Base-by-base conservation (phyloP, 352 stramenopile species). In the Phytophthora niederhauseri region DNA sequence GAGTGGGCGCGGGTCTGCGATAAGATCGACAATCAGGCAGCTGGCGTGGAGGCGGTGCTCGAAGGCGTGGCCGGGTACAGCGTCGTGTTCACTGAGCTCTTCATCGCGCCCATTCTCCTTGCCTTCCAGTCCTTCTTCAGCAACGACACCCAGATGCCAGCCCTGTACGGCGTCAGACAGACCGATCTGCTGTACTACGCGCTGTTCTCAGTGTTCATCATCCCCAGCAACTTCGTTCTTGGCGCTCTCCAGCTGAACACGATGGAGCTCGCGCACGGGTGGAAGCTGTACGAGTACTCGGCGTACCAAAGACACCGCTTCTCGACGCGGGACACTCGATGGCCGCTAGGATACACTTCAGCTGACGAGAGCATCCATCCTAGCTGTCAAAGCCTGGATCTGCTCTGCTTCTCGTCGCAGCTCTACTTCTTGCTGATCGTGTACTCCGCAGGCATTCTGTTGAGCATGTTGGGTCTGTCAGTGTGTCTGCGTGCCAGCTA, bases 241-340 rank as follows among this genome's bases (percentile, higher is more conserved):
- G 97, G 98, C 65, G 86, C 96, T 3, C 97, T 99, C 54, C 82
- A 99, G 65, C 85, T 99, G 3, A 98, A 98, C 73, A 97, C 93
- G 26, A 91, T 99, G 61, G 97, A 99, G 68, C 89, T 99, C 12
- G 84, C 97, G 8, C 94, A 99, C 62, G 97, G 97, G 7, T 99
- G 97, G 95, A 98, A 98, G 72, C 85, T 99, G 9, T 98, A 98
- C 80, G 97, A 99, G 78, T 99, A 99, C 77, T 82, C 99, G 6
- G 92, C 91, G 36, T 99, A 99, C 72, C 94, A 99, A 68, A 82
- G 95, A 60, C 98, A 99, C 72, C 87, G 97, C 30, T 99, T 99
- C 73, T 81, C 78, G 12, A 97, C 98, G 31, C 87, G 97, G 17
- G 91, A 99, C 36, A 81, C 94, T 41, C 86, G 92, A 6, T 99